Evolutionary conservation across 2,329 filamentous ascomycete species (phyloP), one percentile per base, ranked within the genome.

Genomic region (Ilyonectria destructans): DNA sequence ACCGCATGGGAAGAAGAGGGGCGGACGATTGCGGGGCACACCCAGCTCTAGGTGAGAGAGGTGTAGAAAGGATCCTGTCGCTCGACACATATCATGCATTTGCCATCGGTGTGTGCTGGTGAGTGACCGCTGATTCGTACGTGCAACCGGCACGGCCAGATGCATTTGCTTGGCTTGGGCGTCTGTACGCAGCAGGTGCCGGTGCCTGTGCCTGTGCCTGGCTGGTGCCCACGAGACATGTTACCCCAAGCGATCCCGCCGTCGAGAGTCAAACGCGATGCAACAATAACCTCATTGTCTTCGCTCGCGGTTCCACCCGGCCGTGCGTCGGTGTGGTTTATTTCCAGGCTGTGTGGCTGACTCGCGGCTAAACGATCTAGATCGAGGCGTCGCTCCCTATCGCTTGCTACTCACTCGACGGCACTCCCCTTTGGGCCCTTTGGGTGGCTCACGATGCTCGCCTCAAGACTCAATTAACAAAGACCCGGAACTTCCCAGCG

Each of bases 1-100:
- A 35, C 46, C 56, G 35, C 46, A 59, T 29, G 48, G 37, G 33
- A 49, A 55, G 45, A 21, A 40, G 63, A 52, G 52, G 52, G 58
- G 58, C 58, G 45, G 64, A 46, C 40, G 29, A 54, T 58, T 62
- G 64, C 64, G 64, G 64, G 58, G 64, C 64, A 52, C 35, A 29
- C 19, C n/a, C 5, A 29, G 40, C 12, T 13, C 23, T 45, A 29
- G 23, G 23, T 35, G n/a, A 31, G 40, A 31, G 40, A 21, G 10
- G 15, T 23, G 54, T 46, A 33, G 26, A 59, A 35, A 35, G n/a
- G 51, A 54, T 54, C 51, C 10, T 12, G 45, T 23, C 45, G 45
- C 19, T 10, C 45, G 45, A 23, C 31, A 54, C 31, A 35, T 29
- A 31, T 51, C 51, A 54, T 35, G 51, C 31, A 54, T 54, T 35